Percentiles rank a stretch among this genome's conserved stretches.
Conservation (phyloP, 371 early-diverging fungal genomes). For the Rhizopus microsporus region DNA sequence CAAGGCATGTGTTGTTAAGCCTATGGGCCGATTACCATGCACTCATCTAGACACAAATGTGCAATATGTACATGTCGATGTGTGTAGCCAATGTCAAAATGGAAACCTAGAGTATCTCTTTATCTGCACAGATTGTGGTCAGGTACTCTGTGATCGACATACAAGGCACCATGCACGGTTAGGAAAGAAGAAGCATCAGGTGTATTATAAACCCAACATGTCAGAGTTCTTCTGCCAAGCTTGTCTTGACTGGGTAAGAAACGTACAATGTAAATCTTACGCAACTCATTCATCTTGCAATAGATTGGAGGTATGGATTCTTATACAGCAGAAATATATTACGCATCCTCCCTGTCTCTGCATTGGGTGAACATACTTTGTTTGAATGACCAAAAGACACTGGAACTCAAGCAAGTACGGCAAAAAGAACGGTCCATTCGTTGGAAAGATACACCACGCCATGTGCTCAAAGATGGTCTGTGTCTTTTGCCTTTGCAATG, state of each 20-base stretch:
- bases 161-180: neutral
- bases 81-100: neutral
- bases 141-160: neutral
- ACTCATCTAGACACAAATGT: neutral
- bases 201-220: neutral
- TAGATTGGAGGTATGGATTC: neutral
- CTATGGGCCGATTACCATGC: neutral
- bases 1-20: neutral
- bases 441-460: neutral
- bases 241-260: neutral
- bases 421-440: neutral
- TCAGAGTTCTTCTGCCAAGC: neutral
- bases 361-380: neutral
- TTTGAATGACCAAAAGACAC: neutral
- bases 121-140: neutral
- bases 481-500: neutral
- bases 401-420: neutral
- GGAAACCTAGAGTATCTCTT: neutral
- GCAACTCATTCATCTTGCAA: too few species aligned
- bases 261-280: neutral
- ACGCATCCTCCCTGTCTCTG: neutral
- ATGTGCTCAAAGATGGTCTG: neutral
- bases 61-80: neutral
- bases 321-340: neutral
- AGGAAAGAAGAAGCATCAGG: neutral